Evolutionary conservation across 208 protist genomes (phyloP).

Genomic region (Crithidia mellificae): DNA sequence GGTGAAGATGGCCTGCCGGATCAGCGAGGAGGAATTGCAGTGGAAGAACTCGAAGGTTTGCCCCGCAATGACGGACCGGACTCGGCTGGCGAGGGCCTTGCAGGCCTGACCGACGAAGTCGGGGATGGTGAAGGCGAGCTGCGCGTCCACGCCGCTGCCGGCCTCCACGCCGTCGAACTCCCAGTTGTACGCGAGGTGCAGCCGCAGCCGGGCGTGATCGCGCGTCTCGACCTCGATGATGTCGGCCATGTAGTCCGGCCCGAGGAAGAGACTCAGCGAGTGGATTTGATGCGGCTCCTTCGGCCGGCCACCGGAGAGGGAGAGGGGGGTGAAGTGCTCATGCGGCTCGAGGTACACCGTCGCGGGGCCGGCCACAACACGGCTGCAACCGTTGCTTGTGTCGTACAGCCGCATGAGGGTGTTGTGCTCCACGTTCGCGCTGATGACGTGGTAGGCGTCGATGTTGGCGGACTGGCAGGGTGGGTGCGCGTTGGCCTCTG

Average conservation of each 20-base stretch:
- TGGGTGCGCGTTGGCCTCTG: constrained; percentile 22
- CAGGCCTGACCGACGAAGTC: constrained; percentile 98
- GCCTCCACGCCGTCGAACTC: constrained; percentile 94
- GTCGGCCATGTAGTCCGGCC: constrained; percentile 95
- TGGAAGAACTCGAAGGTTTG: constrained; percentile 97
- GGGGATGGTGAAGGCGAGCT: constrained; percentile 79
- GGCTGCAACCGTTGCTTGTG: constrained; percentile 83
- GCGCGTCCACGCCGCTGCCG: constrained; percentile 41
- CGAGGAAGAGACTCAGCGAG: constrained; percentile 92
- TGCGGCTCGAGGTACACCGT: constrained; percentile 95
- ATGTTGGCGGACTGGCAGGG: constrained; percentile 27
- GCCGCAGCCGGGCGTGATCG: constrained; percentile 94
- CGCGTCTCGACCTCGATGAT: constrained; percentile 95
- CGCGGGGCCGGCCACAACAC: constrained; percentile 93
- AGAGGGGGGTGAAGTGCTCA: constrained; percentile 96
- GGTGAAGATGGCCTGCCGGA: constrained; percentile 95
- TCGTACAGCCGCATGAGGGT: constrained; percentile 97
- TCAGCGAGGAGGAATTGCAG: constrained; percentile 94
- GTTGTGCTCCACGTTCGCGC: constrained; percentile 96
- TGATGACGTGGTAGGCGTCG: constrained; percentile 89
- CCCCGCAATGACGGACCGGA: constrained; percentile 93
- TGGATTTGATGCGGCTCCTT: constrained; percentile 93
- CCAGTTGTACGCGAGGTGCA: constrained; percentile 98
- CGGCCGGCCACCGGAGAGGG: constrained; percentile 91
- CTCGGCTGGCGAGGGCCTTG: constrained; percentile 96